Base-by-base conservation (phyloP, 169 alveolate species). In the Fabrea salina region DNA sequence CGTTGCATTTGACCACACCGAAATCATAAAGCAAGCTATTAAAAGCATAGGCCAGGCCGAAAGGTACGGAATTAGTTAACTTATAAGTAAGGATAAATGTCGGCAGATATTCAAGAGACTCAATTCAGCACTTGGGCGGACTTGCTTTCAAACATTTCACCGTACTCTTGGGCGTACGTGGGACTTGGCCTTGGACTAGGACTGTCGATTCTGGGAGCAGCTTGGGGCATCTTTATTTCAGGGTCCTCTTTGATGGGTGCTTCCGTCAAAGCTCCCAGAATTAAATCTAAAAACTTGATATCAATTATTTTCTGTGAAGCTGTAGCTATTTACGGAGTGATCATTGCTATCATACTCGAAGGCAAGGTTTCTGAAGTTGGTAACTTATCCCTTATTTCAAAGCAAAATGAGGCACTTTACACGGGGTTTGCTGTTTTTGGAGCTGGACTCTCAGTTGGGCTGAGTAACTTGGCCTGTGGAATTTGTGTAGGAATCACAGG, bases 271-370 rank as follows among this genome's bases (percentile, higher is more conserved):
- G 95, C 99, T 57, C 99, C 99, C 22, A 95, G 99, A 82, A 98
- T 99, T 68, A 97, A 98, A 66, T 96, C 99, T 33, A 99, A 99
- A 93, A 99, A 98, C 89, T 85, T 99, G 74, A 98, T 99, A 49
- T 94, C 99, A 58, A 96, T 99, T 66, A 99, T 98, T 83, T 99
- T 99, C 90, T 99, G 99, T 89, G 99, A 98, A 84, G 99, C 99
- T 33, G 98, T 98, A 16, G 99, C 99, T 58, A 97, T 97, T 77
- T 95, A 95, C 72, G 98, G 98, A 32, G 98, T 97, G 53, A 96
- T 97, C 83, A 96, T 96, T 83, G 98, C 98, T 4, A 95, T 95
- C 58, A 86, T 95, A 79, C 86, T 92, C 91, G 79, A 91, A 84
- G 91, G 94, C 25, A 85, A 91, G 75, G 70, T 89, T 57, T 57